These are phyloP conservation scores for Gracilaria vermiculophylla DNA, from an alignment of 23 red algal genomes.

Conservation along the genomic window DNA sequence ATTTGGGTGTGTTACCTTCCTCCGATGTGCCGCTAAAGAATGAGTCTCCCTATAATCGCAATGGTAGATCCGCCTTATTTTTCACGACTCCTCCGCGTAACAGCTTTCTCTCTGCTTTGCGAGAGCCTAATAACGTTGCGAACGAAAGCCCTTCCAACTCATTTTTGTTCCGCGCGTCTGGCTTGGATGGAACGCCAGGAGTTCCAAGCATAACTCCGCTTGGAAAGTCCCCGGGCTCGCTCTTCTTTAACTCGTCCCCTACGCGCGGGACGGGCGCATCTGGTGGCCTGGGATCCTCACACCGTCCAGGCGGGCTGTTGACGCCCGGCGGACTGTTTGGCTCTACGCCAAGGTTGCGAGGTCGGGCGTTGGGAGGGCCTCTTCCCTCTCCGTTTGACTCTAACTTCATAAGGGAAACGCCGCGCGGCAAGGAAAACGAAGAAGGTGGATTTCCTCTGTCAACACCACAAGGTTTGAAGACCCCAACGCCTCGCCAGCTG, in stretches of 20 bases:
- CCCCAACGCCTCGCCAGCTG: constrained; percentile 30
- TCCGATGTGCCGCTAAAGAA: constrained; percentile 12
- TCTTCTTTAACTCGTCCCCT: constrained; percentile 41
- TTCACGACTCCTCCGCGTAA: constrained; percentile 48
- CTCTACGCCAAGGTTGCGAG: constrained; percentile 15
- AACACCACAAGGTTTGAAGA: constrained; percentile 20
- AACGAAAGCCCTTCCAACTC: constrained; percentile 35
- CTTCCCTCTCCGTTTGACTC: constrained; percentile 26
- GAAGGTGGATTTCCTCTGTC: constrained; percentile 24
- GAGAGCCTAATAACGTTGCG: constrained; percentile 17
- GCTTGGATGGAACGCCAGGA: constrained; percentile 28
- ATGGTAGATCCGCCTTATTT: not conserved
- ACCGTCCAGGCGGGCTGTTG: constrained; percentile 43
- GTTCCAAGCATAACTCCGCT: constrained; percentile 42
- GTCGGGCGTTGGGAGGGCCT: constrained; percentile 1
- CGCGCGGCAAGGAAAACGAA: constrained; percentile 29
- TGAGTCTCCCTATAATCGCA: constrained; percentile 24
- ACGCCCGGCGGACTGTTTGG: constrained; percentile 61
- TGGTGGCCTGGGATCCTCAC: not conserved
- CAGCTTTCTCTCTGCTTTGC: constrained; percentile 12
- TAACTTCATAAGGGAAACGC: constrained; percentile 12
- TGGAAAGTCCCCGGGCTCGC: constrained; percentile 50
- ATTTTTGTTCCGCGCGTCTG: constrained; percentile 36
- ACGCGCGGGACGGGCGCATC: not conserved
- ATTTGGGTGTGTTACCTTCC: not conserved